These are phyloP conservation scores for Gloeopeniophorella convolvens DNA, from an alignment of 768 basidiomycete species.

Conservation along the genomic window DNA sequence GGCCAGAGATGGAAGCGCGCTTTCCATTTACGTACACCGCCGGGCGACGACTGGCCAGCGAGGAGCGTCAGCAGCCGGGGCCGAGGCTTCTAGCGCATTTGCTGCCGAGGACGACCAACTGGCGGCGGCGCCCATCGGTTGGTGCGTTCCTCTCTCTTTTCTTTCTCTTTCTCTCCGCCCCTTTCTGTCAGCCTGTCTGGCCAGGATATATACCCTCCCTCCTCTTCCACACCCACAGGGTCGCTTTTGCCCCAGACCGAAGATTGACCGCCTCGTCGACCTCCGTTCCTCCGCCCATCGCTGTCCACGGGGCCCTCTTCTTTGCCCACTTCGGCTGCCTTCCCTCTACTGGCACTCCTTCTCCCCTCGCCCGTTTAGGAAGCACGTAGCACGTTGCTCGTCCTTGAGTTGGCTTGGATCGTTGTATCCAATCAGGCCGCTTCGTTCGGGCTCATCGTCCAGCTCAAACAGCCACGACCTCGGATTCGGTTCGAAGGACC, in stretches of 20 bases:
- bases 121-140: neutral
- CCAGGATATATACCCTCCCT: neutral
- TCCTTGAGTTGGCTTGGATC: neutral
- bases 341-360: neutral
- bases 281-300: neutral
- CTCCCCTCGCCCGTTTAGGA: slow-evolving; percentile 6
- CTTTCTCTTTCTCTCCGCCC: neutral
- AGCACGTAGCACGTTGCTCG: slow-evolving; percentile 1
- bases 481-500: too few species aligned
- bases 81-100: slow-evolving; percentile 1
- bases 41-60: slow-evolving; percentile 1
- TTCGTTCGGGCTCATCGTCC: neutral
- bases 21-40: slow-evolving; percentile 15
- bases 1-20: neutral
- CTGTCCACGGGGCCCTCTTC: neutral
- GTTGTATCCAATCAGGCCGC: neutral
- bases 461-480: neutral
- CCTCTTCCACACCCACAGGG: neutral
- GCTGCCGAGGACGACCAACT: slow-evolving; percentile 5
- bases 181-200: neutral
- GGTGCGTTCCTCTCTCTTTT: neutral
- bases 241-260: neutral
- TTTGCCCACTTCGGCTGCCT: neutral
- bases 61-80: neutral
- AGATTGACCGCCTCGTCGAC: neutral